A percentile compares a stretch with the other conserved stretches of the same genome.
These are phyloP conservation scores for Oxyria digyna DNA, from an alignment of 148 eudicot species.

Conservation along the genomic window DNA sequence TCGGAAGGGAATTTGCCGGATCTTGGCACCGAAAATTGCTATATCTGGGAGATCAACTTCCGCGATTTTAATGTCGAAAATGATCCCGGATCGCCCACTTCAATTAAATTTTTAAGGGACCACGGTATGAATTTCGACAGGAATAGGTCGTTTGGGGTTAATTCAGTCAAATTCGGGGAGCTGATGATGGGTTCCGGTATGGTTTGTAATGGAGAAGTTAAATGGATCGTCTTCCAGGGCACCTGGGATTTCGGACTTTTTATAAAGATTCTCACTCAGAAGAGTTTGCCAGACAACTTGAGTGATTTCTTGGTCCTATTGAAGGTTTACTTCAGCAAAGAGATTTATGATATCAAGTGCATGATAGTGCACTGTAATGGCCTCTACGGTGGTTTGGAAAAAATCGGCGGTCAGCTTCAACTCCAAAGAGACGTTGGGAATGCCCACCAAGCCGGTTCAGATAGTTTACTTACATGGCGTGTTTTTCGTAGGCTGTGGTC, in stretches of 20 bases:
- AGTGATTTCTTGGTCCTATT: conserved; percentile 21
- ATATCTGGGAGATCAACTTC: conserved; percentile 22
- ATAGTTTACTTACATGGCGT: conserved; percentile 59
- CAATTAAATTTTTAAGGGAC: conserved; percentile 6
- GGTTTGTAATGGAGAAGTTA: not conserved
- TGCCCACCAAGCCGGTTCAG: conserved; percentile 69
- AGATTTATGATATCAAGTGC: conserved; percentile 53
- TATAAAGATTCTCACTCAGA: conserved; percentile 6
- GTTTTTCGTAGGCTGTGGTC: conserved; percentile 34
- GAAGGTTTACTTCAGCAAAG: conserved; percentile 32
- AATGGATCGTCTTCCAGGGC: conserved; percentile 19
- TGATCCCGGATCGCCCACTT: not conserved
- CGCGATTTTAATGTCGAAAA: conserved; percentile 6
- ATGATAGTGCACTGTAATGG: conserved; percentile 39
- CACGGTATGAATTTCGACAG: conserved; percentile 18
- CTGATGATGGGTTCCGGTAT: not conserved
- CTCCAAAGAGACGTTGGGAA: conserved; percentile 37
- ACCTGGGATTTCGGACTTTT: conserved; percentile 12
- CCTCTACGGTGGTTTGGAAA: conserved; percentile 52
- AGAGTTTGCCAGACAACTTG: conserved; percentile 8
- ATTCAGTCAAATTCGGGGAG: not conserved
- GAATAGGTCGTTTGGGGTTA: conserved; percentile 5
- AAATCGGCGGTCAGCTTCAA: conserved; percentile 27
- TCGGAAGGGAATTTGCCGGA: conserved; percentile 12
- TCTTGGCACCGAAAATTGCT: not conserved